phyloP scores from a whole-genome alignment of 352 stramenopile genomes.

The Phytophthora sojae region DNA sequence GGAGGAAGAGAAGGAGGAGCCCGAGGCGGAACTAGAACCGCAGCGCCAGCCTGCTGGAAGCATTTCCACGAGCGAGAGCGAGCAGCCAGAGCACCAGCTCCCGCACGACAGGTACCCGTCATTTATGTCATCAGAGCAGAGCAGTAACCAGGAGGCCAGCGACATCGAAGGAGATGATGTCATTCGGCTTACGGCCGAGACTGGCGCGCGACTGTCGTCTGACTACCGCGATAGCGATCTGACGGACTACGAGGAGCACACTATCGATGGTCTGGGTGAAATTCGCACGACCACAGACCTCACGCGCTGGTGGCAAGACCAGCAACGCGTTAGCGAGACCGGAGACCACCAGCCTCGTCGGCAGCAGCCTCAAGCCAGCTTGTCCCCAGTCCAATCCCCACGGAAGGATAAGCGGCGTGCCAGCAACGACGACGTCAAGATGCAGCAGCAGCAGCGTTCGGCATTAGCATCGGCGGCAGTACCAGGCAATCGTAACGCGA shows the following conservation, averaged over 20 bases:
- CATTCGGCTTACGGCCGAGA: constrained; percentile 35
- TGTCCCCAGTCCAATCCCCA: constrained; percentile 27
- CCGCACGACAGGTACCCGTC: constrained; percentile 32
- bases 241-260: constrained; percentile 57
- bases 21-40: constrained; percentile 22
- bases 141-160: constrained; percentile 34
- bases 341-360: constrained; percentile 9
- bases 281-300: constrained; percentile 58
- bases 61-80: constrained; percentile 24
- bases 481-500: constrained; percentile 12
- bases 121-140: constrained; percentile 47
- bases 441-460: constrained; percentile 17
- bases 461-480: constrained; percentile 5
- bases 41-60: constrained; percentile 24
- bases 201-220: constrained; percentile 27
- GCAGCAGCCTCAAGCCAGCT: constrained; percentile 14
- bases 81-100: constrained; percentile 15
- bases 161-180: constrained; percentile 35
- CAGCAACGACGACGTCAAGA: constrained; percentile 19
- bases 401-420: constrained; percentile 17
- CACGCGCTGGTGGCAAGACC: constrained; percentile 55
- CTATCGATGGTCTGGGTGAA: constrained; percentile 43
- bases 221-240: constrained; percentile 44
- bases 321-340: constrained; percentile 29
- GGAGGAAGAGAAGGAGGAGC: constrained; percentile 40